Evolutionary conservation across 371 early-diverging fungal species (phyloP).

Genomic region (Syncephalastrum monosporum): DNA sequence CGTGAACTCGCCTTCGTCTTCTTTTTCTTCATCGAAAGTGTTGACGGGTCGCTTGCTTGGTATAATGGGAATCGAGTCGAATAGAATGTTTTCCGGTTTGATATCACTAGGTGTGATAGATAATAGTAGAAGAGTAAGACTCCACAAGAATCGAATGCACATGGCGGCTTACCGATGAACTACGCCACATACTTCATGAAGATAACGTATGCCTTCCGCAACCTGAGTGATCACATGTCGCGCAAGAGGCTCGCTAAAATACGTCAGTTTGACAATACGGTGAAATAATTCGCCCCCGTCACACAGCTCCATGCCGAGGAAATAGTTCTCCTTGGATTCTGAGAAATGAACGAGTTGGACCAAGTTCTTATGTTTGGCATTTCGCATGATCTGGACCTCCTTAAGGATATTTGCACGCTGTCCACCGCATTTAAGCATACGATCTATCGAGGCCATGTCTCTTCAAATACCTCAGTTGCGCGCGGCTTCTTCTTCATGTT

Average conservation of each 20-base stretch:
- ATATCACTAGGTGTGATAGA: conserved; percentile 70
- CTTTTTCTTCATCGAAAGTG: conserved; percentile 36
- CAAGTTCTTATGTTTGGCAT: conserved; percentile 78
- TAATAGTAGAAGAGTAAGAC: conserved; percentile 30
- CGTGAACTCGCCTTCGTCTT: conserved; percentile 56
- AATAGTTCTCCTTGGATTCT: conserved; percentile 67
- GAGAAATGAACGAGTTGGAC: conserved; percentile 70
- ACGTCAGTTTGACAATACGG: conserved; percentile 78
- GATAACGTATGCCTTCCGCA: conserved; percentile 83
- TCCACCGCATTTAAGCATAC: background rate
- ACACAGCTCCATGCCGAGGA: conserved; percentile 82
- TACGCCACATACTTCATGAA: conserved; percentile 86
- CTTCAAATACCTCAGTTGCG: conserved; percentile 32
- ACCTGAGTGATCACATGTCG: conserved; percentile 89
- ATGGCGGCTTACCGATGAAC: conserved; percentile 71
- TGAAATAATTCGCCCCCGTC: conserved; percentile 88
- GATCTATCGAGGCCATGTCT: background rate
- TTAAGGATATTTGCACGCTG: conserved; percentile 79
- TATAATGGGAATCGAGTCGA: conserved; percentile 54
- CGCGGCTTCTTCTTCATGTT: conserved; percentile 43
- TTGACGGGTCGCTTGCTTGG: conserved; percentile 19
- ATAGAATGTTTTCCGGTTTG: conserved; percentile 87
- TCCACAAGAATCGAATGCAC: background rate
- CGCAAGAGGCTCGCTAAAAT: conserved; percentile 74
- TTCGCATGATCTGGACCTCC: conserved; percentile 87